Base-by-base conservation (phyloP, 1,284 basidiomycete genomes). In the Pseudozyma thailandica region DNA sequence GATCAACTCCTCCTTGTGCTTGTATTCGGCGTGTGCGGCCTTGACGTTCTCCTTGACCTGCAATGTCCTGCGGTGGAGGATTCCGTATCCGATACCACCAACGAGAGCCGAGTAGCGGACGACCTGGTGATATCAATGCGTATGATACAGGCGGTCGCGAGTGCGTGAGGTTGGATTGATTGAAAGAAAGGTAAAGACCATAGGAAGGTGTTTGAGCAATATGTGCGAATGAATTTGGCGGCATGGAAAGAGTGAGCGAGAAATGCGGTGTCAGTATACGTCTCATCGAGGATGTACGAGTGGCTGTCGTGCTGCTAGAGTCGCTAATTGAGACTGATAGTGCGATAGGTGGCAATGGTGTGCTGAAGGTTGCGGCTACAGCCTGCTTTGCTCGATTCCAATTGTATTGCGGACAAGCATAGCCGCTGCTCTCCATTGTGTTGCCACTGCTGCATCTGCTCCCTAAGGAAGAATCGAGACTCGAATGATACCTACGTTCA, bases 91-190 rank as follows among this genome's bases (percentile, higher is more conserved):
- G 78, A 97, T 88, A 83, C 95, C 95, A 55, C 88, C 87, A 71
- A 91, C 86, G 75, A 98, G 89, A 51, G 95, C 94, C 35, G 93
- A 90, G 86, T 97, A 98, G 80, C 95, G 92, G 81, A 92, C 91
- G 83, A 97, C 94, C 95, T 98, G 55, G 42, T 20, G 25, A 15
- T 16, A 21, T 28, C 4, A 35, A 3, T 2, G n/a, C 12, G 4
- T 7, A 21, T 28, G 39, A 7, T 3, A 16, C 31, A 38, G 9
- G 37, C 20, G 37, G 13, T 16, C 37, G 37, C 9, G 16, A n/a
- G 37, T 16, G 37, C 18, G 18, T n/a, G 13, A 38, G 16, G 20
- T 43, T n/a, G 37, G n/a, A 38, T 38, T n/a, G 37, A 7, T 38
- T 9, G 9, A 38, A 38, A 9, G 8, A 18, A 38, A n/a, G n/a